These are phyloP conservation scores for Conticribra weissflogii DNA, from an alignment of 108 stramenopile species.

Conservation along the genomic window DNA sequence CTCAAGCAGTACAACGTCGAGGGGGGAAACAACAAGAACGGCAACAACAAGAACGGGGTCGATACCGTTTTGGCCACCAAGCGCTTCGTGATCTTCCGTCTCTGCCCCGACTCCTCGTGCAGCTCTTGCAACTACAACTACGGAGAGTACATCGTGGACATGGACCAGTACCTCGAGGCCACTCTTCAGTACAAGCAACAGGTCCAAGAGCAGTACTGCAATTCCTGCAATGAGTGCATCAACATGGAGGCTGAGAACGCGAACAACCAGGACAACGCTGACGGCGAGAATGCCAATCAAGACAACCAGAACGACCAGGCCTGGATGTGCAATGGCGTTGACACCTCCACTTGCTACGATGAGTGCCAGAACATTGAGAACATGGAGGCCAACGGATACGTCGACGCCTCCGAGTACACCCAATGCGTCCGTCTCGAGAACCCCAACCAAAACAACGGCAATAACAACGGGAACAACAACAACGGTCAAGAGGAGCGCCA, in stretches of 20 bases:
- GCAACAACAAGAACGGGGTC: constrained; percentile 30
- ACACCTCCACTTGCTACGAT: constrained; percentile 72
- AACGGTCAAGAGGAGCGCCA: constrained; percentile 52
- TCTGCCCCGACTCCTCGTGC: constrained; percentile 74
- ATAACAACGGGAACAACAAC: constrained; percentile 56
- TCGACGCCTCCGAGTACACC: constrained; percentile 83
- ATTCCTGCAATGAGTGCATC: constrained; percentile 71
- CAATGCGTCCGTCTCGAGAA: constrained; percentile 68
- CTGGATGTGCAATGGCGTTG: constrained; percentile 37
- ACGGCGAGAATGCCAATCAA: constrained; percentile 14
- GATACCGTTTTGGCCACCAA: constrained; percentile 69
- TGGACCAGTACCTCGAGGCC: constrained; percentile 77
- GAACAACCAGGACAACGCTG: neutral
- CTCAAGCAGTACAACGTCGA: constrained; percentile 78
- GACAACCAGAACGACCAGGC: constrained; percentile 46
- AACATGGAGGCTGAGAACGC: constrained; percentile 44
- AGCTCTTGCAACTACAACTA: constrained; percentile 77
- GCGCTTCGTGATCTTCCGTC: constrained; percentile 85
- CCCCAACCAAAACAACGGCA: constrained; percentile 32
- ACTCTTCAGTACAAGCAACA: constrained; percentile 73
- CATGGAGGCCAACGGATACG: constrained; percentile 87
- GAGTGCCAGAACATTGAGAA: constrained; percentile 91
- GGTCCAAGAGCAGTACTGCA: constrained; percentile 75
- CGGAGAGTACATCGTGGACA: constrained; percentile 86
- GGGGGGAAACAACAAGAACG: constrained; percentile 30